A percentile compares a stretch with the other conserved stretches of the same genome.
Evolutionary conservation across 495 filamentous ascomycete genomes (phyloP).

Genomic region (Penicillium lagena): DNA sequence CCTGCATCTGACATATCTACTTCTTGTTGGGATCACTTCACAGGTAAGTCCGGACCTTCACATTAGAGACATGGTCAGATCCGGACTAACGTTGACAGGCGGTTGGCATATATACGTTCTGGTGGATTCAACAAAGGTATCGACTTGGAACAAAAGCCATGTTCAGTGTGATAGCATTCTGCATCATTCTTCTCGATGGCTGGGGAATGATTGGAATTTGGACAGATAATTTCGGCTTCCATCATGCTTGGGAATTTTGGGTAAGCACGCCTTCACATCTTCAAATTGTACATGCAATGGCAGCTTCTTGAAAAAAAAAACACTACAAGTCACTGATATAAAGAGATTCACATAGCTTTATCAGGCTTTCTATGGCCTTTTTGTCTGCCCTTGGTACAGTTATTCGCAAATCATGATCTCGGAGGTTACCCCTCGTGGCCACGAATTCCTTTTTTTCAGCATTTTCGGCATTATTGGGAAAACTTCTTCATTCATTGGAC

Average conservation of each 20-base stretch:
- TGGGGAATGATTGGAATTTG: slow-evolving; percentile 60
- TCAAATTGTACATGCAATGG: too few species aligned
- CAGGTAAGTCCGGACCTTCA: slow-evolving; percentile 20
- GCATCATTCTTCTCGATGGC: slow-evolving; percentile 48
- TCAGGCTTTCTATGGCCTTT: slow-evolving; percentile 52
- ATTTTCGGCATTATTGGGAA: slow-evolving; percentile 56
- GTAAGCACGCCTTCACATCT: slow-evolving; percentile 6
- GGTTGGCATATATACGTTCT: slow-evolving; percentile 50
- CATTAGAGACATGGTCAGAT: background rate
- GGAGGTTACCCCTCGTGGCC: slow-evolving; percentile 51
- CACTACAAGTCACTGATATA: too few species aligned
- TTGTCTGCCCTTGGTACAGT: slow-evolving; percentile 58
- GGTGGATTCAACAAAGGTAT: slow-evolving; percentile 43
- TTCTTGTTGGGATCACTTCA: slow-evolving; percentile 51
- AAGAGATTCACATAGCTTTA: slow-evolving; percentile 29
- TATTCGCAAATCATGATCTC: slow-evolving; percentile 58
- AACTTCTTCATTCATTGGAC: slow-evolving; percentile 52
- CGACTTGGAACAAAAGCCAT: slow-evolving; percentile 47
- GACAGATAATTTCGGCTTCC: slow-evolving; percentile 50
- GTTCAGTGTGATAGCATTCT: slow-evolving; percentile 48
- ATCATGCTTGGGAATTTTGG: slow-evolving; percentile 52
- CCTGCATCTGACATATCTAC: slow-evolving; percentile 47
- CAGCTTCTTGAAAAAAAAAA: background rate
- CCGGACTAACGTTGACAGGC: slow-evolving; percentile 16
- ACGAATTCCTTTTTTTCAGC: slow-evolving; percentile 56